phyloP scores from a whole-genome alignment of 2,329 filamentous ascomycete genomes.

The Daldinia eschscholtzii region DNA sequence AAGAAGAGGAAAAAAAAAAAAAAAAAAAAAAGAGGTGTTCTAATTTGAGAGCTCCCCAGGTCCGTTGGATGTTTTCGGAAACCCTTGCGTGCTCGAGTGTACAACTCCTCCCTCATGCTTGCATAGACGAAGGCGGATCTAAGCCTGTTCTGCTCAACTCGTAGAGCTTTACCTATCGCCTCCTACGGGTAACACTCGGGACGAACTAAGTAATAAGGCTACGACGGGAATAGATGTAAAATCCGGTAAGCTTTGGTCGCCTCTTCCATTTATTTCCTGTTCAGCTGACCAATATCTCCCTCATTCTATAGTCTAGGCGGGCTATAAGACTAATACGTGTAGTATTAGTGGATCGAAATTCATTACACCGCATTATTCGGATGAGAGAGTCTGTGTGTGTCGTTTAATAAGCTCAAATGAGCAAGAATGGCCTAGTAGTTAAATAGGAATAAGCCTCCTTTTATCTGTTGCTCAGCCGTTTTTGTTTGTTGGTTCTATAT shows the following conservation, averaged over 20 bases:
- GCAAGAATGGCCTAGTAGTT: conserved; percentile 2
- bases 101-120: conserved; percentile 29
- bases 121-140: conserved; percentile 24
- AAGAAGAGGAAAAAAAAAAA: neutral
- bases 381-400: conserved; percentile 5
- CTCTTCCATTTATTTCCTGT: conserved; percentile 12
- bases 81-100: conserved; percentile 37
- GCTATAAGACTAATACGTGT: conserved; percentile 8
- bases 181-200: conserved; percentile 33
- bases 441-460: conserved; percentile 5
- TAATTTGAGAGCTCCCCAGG: conserved; percentile 24
- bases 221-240: conserved; percentile 28
- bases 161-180: conserved; percentile 23
- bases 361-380: conserved; percentile 11
- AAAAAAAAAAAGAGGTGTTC: neutral
- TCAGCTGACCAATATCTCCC: neutral
- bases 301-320: neutral
- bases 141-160: conserved; percentile 15
- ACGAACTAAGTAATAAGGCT: conserved; percentile 27
- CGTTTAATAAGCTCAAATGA: conserved; percentile 13
- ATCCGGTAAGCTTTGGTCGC: conserved; percentile 15
- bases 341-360: conserved; percentile 18
- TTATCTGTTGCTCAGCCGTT: neutral
- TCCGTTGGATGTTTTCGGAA: conserved; percentile 32
- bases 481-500: conserved; percentile 4